Percentiles rank a stretch among this genome's conserved stretches.
Evolutionary conservation across 2,329 filamentous ascomycete species (phyloP).

Genomic region (Monilinia fructicola): DNA sequence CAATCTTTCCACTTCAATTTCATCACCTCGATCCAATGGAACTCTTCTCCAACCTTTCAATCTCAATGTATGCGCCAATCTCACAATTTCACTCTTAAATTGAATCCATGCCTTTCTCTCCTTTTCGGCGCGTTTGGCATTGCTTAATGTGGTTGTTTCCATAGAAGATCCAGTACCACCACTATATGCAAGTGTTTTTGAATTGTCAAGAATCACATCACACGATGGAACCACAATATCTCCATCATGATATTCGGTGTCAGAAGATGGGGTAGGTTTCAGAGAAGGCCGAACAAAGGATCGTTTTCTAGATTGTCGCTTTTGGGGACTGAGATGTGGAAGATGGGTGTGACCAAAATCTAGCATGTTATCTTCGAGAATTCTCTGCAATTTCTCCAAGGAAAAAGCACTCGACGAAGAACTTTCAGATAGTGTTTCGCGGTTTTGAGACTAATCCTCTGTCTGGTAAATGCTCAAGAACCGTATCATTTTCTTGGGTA

Average conservation of each 20-base stretch:
- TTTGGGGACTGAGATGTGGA: conserved; percentile 32
- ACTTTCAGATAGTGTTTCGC: conserved; percentile 56
- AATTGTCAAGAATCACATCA: conserved; percentile 83
- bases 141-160: conserved; percentile 44
- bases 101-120: conserved; percentile 75
- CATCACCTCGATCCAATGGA: conserved; percentile 66
- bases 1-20: conserved; percentile 69
- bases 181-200: conserved; percentile 80
- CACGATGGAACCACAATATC: conserved; percentile 81
- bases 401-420: conserved; percentile 71
- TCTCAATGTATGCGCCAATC: conserved; percentile 81
- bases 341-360: conserved; percentile 40
- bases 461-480: conserved; percentile 22
- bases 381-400: conserved; percentile 77
- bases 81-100: conserved; percentile 91
- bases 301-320: conserved; percentile 29
- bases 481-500: conserved; percentile 25
- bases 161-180: conserved; percentile 45
- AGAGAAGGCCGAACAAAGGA: conserved; percentile 28
- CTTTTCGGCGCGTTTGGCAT: conserved; percentile 55
- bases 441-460: conserved; percentile 30
- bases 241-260: conserved; percentile 82
- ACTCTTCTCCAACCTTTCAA: conserved; percentile 91
- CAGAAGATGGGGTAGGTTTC: conserved; percentile 61
- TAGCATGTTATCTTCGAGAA: conserved; percentile 66